Percentiles rank a stretch among this genome's conserved stretches.
Conservation (phyloP, 805 yeast species). For the Brettanomyces sp. region DNA sequence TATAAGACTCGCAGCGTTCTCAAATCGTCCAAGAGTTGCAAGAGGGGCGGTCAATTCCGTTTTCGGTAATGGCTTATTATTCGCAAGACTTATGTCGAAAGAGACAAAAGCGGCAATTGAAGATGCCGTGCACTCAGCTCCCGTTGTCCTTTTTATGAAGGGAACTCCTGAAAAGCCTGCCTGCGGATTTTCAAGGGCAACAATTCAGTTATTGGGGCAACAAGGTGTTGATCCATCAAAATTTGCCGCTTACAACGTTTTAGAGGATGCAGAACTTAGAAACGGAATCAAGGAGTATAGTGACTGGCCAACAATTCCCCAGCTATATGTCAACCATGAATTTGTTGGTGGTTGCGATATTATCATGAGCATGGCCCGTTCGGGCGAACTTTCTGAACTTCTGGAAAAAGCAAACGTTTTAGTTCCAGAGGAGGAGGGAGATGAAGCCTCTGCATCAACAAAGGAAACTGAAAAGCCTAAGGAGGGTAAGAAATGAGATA, state of each 20-base stretch:
- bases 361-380: constrained; percentile 79
- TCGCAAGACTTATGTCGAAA: constrained; percentile 43
- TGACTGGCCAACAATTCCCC: constrained; percentile 99
- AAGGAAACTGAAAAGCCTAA: neutral
- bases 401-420: constrained; percentile 72
- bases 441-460: constrained; percentile 20
- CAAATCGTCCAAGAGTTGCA: too few relatives aligned
- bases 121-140: constrained; percentile 77
- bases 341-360: constrained; percentile 98
- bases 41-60: too few relatives aligned
- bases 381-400: constrained; percentile 83
- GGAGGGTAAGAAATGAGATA: neutral
- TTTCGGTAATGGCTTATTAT: neutral
- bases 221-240: constrained; percentile 95
- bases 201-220: constrained; percentile 87
- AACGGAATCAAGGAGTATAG: constrained; percentile 92
- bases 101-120: constrained; percentile 82
- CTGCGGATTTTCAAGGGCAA: constrained; percentile 94
- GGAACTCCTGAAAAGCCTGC: constrained; percentile 98
- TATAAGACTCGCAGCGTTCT: too few relatives aligned
- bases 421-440: constrained; percentile 73
- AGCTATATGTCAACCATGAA: constrained; percentile 81
- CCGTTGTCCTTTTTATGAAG: constrained; percentile 95
- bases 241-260: constrained; percentile 94
- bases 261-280: constrained; percentile 90